Evolutionary conservation across 257 asterid genomes (phyloP), one percentile per base, ranked within the genome.

Genomic region (Solanum ossicruentum): DNA sequence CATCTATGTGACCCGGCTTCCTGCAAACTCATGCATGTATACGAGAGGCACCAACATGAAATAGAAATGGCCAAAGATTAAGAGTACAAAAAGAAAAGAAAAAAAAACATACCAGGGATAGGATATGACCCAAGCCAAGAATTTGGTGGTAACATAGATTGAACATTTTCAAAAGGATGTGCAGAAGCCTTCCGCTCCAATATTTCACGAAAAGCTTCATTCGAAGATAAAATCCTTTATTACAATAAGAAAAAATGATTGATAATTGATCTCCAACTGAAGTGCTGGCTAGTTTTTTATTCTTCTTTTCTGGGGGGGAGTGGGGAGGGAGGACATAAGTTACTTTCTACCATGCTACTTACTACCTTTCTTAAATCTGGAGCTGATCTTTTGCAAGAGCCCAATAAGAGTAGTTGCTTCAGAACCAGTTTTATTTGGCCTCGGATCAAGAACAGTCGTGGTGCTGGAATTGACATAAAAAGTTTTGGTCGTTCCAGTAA

Each of bases 91-190:
- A 32, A 4, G 5, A 36, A 3, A 36, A 36, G 6, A 36, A 47
- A 56, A 70, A 71, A 55, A n/a, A 47, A 84, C 97, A 78, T 89
- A 93, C 99, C 98, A 11, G 98, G 97, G 86, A 94, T 71, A 84
- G 99, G 97, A 91, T 92, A 85, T 71, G 85, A 85, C 84, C 96
- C 98, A 82, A 96, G 93, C 99, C 99, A 96, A 58, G 97, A 87
- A 92, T 91, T 94, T 84, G 98, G 97, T 15, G 96, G 94, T 89
- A 96, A 86, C 84, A 92, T 80, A 79, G 98, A 90, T 87, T 92
- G 99, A 58, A 93, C 95, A 87, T 92, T 96, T 90, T 94, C 99
- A 88, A 96, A 94, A 60, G 99, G 98, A 85, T 96, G 99, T 43
- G 98, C 97, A 55, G 96, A 88, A 85, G 98, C 98, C 94, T 95